Evolutionary conservation across 495 filamentous ascomycete species (phyloP).

Genomic region (Neurospora africana): DNA sequence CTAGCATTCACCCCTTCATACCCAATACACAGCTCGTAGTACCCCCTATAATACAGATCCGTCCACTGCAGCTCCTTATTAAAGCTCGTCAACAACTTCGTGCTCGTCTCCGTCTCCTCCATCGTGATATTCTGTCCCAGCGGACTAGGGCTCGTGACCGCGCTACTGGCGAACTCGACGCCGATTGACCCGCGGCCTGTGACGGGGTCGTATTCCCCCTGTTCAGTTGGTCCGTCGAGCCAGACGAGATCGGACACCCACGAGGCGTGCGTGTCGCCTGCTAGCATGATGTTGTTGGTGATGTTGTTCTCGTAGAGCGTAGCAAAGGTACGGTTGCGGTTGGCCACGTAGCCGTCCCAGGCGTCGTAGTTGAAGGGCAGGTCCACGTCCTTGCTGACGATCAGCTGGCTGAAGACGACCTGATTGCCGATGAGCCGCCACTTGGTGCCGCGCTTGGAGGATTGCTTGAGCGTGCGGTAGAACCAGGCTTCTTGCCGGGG

Average conservation of each 20-base stretch:
- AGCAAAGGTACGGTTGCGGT: constrained; percentile 51
- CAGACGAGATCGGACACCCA: constrained; percentile 59
- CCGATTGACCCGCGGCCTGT: constrained; percentile 51
- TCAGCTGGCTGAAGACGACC: constrained; percentile 50
- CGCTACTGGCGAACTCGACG: constrained; percentile 57
- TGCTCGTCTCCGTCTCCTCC: neutral
- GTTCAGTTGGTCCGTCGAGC: constrained; percentile 27
- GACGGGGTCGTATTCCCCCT: constrained; percentile 41
- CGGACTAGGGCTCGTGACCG: constrained; percentile 43
- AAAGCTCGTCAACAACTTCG: constrained; percentile 31
- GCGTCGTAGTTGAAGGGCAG: constrained; percentile 48
- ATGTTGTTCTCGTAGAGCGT: constrained; percentile 51
- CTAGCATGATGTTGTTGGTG: constrained; percentile 55
- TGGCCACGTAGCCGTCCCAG: constrained; percentile 56
- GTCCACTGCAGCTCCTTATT: constrained; percentile 58
- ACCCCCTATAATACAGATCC: constrained; percentile 57
- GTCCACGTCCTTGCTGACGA: constrained; percentile 29
- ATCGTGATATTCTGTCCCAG: constrained; percentile 35
- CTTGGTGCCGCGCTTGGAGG: constrained; percentile 40
- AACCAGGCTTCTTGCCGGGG: constrained; percentile 59
- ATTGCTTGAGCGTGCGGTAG: constrained; percentile 46
- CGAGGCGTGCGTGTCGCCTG: constrained; percentile 53
- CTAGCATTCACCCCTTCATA: constrained; percentile 38
- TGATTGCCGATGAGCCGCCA: constrained; percentile 61
- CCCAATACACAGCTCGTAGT: constrained; percentile 45